Base-by-base conservation (phyloP, 768 basidiomycete genomes). In the Hericium alpestre region DNA sequence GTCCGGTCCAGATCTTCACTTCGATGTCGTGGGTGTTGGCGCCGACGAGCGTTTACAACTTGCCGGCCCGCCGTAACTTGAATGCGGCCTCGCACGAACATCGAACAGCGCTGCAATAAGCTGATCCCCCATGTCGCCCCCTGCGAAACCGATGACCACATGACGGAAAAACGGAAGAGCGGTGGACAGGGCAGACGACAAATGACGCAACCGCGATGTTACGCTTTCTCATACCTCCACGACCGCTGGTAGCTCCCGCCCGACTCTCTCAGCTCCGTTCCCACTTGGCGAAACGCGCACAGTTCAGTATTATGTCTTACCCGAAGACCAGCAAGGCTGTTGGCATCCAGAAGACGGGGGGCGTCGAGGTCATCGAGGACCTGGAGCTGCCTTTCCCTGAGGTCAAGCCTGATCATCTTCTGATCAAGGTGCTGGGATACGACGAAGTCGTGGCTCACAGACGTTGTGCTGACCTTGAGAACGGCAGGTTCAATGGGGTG, bases 311-410 rank as follows among this genome's bases (percentile, higher is more conserved):
- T 12, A 83, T 83, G 80, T 70, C 81, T 1, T 71, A 78, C 54
- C 87, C 86, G 1, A 64, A 74, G 38, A 85, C 75, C 9, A 78
- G 86, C 65, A 77, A 87, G 47, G 90, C 87, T 3, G 80, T 90
- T 59, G 80, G 82, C 56, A 86, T 92, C 67, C 68, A 80, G 13
- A 78, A 82, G 77, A 80, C 75, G 7, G 95, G 93, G 5, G 88
- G 82, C 6, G 68, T 85, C 27, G 90, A 94, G 53, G 87, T 90
- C 38, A 74, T 93, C 38, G 77, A 89, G 65, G 82, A 84, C 66
- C 78, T 76, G 6, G 73, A 70, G 3, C 69, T 86, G n/a, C 82
- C 86, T 1, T 86, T 90, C 62, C 88, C 90, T 1, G 69, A 74
- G 60, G 78, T 79, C 10, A 74, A 75, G 7, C 76, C 83, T 0